phyloP scores from a whole-genome alignment of 768 basidiomycete genomes.

The Daedaleopsis sinensis region DNA sequence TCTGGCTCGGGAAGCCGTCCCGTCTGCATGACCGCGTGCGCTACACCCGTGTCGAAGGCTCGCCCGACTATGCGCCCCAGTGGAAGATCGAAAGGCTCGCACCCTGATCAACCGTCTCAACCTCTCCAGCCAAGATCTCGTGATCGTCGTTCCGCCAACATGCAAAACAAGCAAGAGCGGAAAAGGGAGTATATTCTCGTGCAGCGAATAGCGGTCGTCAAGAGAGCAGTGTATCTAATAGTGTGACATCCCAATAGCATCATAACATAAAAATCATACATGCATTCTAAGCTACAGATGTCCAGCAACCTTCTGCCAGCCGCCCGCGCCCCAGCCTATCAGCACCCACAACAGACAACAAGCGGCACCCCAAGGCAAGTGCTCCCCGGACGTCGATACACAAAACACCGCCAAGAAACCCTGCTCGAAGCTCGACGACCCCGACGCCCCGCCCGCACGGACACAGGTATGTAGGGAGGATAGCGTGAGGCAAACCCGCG shows the following conservation, averaged over 20 bases:
- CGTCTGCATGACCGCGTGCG: conserved; percentile 89
- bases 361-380: not conserved
- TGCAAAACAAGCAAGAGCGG: not conserved
- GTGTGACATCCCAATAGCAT: not conserved
- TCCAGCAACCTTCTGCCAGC: conserved; percentile 4
- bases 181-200: not conserved
- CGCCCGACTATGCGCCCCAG: conserved; percentile 48
- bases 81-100: conserved; percentile 86
- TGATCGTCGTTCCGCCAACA: not conserved
- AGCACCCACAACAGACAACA: not conserved
- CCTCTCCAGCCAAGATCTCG: not conserved
- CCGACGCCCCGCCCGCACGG: not conserved
- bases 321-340: not conserved
- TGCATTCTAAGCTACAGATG: conserved; percentile 12
- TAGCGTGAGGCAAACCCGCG: not conserved
- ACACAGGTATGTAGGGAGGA: not conserved
- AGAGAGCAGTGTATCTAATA: not conserved
- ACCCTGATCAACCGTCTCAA: conserved; percentile 54
- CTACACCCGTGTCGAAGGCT: conserved; percentile 59
- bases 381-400: not conserved
- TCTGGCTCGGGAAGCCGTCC: conserved; percentile 97
- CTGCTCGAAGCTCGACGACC: not conserved
- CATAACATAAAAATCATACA: conserved; percentile 5
- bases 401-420: not conserved
- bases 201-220: not conserved